Evolutionary conservation across 75 land plant genomes (phyloP).

Genomic region (Pinus tabuliformis): DNA sequence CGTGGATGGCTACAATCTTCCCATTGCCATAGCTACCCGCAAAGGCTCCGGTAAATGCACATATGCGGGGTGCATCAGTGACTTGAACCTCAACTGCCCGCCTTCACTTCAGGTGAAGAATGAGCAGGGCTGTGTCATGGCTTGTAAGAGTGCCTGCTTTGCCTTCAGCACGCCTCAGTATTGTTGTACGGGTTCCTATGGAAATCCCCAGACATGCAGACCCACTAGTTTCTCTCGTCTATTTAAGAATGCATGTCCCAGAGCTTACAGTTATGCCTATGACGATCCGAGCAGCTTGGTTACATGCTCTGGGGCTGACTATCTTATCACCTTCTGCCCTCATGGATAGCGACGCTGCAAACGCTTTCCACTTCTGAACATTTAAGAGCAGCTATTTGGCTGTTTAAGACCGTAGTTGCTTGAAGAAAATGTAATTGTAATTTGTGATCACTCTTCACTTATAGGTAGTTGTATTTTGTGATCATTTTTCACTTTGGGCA

Average conservation of each 20-base stretch:
- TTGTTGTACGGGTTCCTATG: slow-evolving; percentile 64
- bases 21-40: slow-evolving; percentile 5
- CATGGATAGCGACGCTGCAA: not conserved
- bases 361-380: not conserved
- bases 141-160: slow-evolving; percentile 74
- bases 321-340: not conserved
- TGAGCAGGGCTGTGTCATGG: slow-evolving; percentile 39
- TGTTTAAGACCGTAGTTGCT: not conserved
- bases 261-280: slow-evolving; percentile 90
- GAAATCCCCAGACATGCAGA: slow-evolving; percentile 54
- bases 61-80: slow-evolving; percentile 24
- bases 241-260: slow-evolving; percentile 88
- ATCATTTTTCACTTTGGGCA: too few relatives aligned
- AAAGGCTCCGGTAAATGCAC: slow-evolving; percentile 18
- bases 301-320: not conserved
- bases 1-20: slow-evolving; percentile 82
- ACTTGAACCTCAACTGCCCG: slow-evolving; percentile 35
- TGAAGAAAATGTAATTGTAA: not conserved
- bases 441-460: not conserved
- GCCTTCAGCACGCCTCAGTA: slow-evolving; percentile 56
- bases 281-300: slow-evolving; percentile 46
- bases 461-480: too few relatives aligned
- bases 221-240: slow-evolving; percentile 32
- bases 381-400: too few relatives aligned
- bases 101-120: slow-evolving; percentile 20